A percentile compares a stretch with the other conserved stretches of the same genome.
These are phyloP conservation scores for Plasmodiophora brassicae DNA, from an alignment of 208 protist genomes.

Conservation along the genomic window DNA sequence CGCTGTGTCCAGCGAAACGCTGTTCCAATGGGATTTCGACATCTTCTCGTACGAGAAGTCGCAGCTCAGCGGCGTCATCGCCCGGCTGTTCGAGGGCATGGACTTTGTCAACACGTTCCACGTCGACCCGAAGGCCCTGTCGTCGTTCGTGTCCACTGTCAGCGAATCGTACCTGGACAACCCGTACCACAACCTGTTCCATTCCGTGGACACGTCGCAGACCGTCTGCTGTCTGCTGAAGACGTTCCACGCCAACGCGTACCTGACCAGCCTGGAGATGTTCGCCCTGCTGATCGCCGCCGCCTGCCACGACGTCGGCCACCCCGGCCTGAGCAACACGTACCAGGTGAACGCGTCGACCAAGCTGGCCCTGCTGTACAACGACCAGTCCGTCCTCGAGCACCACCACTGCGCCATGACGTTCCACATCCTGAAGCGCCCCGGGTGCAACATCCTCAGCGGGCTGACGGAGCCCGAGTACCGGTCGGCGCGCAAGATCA, in stretches of 20 bases:
- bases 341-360: slow-evolving; percentile 83
- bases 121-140: neutral
- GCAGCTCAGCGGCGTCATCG: neutral
- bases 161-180: slow-evolving; percentile 35
- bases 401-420: slow-evolving; percentile 56
- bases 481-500: slow-evolving; percentile 39
- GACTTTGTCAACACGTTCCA: slow-evolving; percentile 27
- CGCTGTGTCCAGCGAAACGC: neutral
- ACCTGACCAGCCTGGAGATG: slow-evolving; percentile 65
- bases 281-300: slow-evolving; percentile 77
- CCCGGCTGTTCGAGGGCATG: slow-evolving; percentile 8
- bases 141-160: neutral
- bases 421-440: slow-evolving; percentile 36
- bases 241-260: slow-evolving; percentile 58
- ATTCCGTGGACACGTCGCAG: slow-evolving; percentile 66
- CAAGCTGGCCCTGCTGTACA: slow-evolving; percentile 72
- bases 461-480: slow-evolving; percentile 39
- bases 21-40: slow-evolving; percentile 18
- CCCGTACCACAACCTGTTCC: slow-evolving; percentile 68
- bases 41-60: slow-evolving; percentile 6
- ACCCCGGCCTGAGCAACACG: slow-evolving; percentile 90
- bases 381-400: slow-evolving; percentile 63
- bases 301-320: slow-evolving; percentile 89
- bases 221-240: slow-evolving; percentile 53
- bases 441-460: slow-evolving; percentile 47